Base-by-base conservation (phyloP, 2,329 filamentous ascomycete genomes). In the Gaeumannomyces sp. region DNA sequence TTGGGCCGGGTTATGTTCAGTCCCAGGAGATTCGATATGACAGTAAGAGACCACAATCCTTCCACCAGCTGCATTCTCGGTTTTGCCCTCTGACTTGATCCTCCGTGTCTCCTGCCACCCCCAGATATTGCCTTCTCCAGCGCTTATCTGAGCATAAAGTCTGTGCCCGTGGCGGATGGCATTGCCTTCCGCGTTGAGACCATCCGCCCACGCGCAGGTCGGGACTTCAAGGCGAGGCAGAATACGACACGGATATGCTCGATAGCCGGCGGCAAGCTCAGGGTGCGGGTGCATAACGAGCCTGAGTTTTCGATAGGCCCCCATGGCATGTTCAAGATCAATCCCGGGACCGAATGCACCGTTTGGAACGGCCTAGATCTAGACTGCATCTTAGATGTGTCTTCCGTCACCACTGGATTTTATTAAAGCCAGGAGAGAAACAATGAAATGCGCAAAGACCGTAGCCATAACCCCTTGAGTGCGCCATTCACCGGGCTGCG, bases 241-340 rank as follows among this genome's bases (percentile, higher is more conserved):
- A n/a, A 29, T 28, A 66, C 65, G 59, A 70, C 66, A n/a, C 71
- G 71, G 1, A 67, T 74, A 7, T 74, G 72, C 65, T 71, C 68
- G 3, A 38, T 77, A 4, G 71, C 72, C 0, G 63, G 67, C 8
- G 75, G 75, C 11, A 76, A 76, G 68, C 65, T 73, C 58, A 66
- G 61, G 4, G 69, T 76, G 22, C 59, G 38, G 1, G 64, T 73
- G 45, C 67, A 69, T 7, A 76, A 70, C 2, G 73, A 72, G 3
- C 68, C 74, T n/a, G 70, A 74, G 5, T 79, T 82, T 57, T 67
- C 70, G 0, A 69, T 83, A 3, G 82, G 82, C 0, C 73, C 75
- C 1, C 75, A 79, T 63, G 79, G 82, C 31, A 72, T 79, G 68
- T 80, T 83, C 66, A 73, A 75, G 61, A 73, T 84, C 53, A 73